Conservation (phyloP, 2,329 filamentous ascomycete species). For the Claviceps lovelessii region DNA sequence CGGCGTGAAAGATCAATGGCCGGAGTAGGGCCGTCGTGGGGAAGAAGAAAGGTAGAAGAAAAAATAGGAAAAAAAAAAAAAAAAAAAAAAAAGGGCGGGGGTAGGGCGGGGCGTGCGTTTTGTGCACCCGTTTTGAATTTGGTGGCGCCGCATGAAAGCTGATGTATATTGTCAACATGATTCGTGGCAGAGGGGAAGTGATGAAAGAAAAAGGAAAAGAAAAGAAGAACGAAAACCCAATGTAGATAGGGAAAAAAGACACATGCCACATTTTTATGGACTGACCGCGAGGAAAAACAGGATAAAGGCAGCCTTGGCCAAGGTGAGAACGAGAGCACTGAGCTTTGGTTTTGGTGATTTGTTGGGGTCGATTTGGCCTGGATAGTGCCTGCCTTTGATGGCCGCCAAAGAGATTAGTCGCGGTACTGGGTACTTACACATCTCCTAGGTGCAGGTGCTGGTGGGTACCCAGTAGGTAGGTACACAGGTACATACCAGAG, state of each 20-base stretch:
- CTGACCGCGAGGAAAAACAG: too few relatives aligned
- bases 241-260: too few relatives aligned
- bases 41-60: not conserved
- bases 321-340: too few relatives aligned
- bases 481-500: too few relatives aligned
- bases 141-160: not conserved
- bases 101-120: slow-evolving; percentile 6
- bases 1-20: slow-evolving; percentile 8
- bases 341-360: not conserved
- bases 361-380: not conserved
- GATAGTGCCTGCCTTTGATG: not conserved
- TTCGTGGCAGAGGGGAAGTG: not conserved
- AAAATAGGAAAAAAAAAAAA: too few relatives aligned
- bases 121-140: not conserved
- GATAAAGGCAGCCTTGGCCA: too few relatives aligned
- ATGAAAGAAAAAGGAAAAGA: not conserved
- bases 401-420: not conserved
- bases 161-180: not conserved
- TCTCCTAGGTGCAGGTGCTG: too few relatives aligned
- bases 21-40: slow-evolving; percentile 16
- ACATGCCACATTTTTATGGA: too few relatives aligned
- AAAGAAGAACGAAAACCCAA: too few relatives aligned
- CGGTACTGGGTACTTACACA: too few relatives aligned
- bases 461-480: too few relatives aligned
- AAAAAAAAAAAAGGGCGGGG: not conserved